Conservation (phyloP, 352 stramenopile species). For the Elongisporangium prolatum region DNA sequence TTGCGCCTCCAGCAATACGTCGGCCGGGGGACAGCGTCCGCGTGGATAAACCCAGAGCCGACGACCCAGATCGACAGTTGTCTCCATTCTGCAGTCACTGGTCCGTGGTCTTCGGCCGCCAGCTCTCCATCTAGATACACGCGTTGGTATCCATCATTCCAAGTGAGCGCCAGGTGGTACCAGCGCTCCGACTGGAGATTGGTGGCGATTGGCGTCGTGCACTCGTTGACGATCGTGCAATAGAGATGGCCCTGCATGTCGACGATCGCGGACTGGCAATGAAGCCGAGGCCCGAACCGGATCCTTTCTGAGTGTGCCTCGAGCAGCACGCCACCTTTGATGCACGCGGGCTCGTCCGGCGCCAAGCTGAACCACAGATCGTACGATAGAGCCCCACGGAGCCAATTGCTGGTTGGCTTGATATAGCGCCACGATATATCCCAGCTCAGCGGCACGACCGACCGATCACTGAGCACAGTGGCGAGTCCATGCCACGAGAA, state of each 20-base stretch:
- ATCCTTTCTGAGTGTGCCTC: conserved; percentile 30
- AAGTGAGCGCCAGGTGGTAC: conserved; percentile 44
- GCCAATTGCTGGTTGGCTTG: background rate
- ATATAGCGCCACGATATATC: conserved; percentile 7
- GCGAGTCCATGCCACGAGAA: conserved; percentile 18
- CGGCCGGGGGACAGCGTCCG: background rate
- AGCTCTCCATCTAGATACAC: conserved; percentile 37
- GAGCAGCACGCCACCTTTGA: conserved; percentile 32
- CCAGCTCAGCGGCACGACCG: conserved; percentile 10
- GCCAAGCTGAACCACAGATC: conserved; percentile 35
- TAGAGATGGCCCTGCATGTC: conserved; percentile 33
- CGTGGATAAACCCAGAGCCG: background rate
- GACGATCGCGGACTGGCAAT: conserved; percentile 37
- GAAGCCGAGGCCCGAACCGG: conserved; percentile 19
- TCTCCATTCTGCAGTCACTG: background rate
- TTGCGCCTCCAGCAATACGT: background rate
- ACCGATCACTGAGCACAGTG: conserved; percentile 14
- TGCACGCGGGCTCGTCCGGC: conserved; percentile 4
- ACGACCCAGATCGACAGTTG: background rate
- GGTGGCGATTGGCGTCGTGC: conserved; percentile 8
- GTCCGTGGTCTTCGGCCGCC: background rate
- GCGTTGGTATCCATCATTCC: conserved; percentile 19
- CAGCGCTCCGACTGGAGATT: conserved; percentile 22
- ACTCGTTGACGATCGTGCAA: conserved; percentile 24
- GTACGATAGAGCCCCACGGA: conserved; percentile 14